Base-by-base conservation (phyloP, 176 grass and related monocot species). In the Oryza rufipogon region DNA sequence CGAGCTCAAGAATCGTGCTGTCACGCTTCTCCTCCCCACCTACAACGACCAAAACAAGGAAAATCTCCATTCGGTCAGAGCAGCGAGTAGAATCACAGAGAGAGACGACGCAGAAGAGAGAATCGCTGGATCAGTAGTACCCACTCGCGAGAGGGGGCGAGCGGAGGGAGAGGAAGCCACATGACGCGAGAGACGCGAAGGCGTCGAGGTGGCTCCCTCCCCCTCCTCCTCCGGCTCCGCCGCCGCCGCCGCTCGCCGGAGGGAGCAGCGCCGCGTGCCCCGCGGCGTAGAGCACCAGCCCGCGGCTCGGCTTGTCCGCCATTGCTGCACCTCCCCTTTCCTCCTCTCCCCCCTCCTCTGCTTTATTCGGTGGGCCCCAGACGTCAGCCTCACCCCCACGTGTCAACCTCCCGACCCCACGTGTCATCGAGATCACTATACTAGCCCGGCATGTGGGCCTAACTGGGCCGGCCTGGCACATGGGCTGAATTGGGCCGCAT, bases 301-400 rank as follows among this genome's bases (percentile, higher is more conserved):
- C 87, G 36, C 95, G 88, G 89, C 93, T 98, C 85, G 93, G 91
- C 85, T 90, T 98, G 86, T 98, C 96, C 44, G 96, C 96, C 96
- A 98, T 98, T 79, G 80, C 68, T 60, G 26, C 63, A 26, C 30
- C 63, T 23, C 33, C 23, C 23, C 23, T 52, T 42, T 36, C 42
- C 28, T 36, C 42, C 28, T 64, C 33, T 58, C 12, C 20, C 16
- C 56, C 30, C 30, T 32, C 30, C 30, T 2, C 51, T 4, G 51
- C 30, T 71, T 81, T 81, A 74, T 85, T 77, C 45, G 11, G 17
- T 5, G 46, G 78, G 66, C 8, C 66, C 86, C 86, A 34, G 30
- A 14, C 58, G 66, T 86, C 75, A 76, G 71, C 33, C 45, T 47
- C 26, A 11, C 38, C 16, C 16, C 64, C 65, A 75, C 70, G 69